Conservation (phyloP, 768 basidiomycete species). For the Exsudoporus frostii region DNA sequence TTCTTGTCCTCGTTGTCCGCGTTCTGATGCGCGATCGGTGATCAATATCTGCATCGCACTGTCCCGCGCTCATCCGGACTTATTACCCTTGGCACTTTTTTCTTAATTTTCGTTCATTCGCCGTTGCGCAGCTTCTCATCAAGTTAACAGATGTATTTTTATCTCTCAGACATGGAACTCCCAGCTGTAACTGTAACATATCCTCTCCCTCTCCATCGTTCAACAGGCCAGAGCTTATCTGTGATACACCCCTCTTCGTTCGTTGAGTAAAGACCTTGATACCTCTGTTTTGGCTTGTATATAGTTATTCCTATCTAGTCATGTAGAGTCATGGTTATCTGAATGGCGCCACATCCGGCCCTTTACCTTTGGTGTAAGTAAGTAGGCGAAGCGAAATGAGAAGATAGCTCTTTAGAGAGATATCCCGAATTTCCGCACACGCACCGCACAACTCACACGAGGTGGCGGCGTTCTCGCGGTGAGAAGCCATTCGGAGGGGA, state of each 20-base stretch:
- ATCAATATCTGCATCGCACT: constrained; percentile 1
- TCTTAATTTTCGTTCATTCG: constrained; percentile 3
- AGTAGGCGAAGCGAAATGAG: constrained; percentile 15
- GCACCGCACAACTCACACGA: constrained; percentile 1
- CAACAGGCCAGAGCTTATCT: constrained; percentile 1
- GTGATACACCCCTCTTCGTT: constrained; percentile 16
- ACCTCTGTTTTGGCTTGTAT: constrained; percentile 18
- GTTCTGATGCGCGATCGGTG: constrained; percentile 19
- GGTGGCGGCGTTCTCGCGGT: constrained; percentile 7
- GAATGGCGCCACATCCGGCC: background rate
- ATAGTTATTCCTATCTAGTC: constrained; percentile 33
- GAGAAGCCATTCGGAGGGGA: background rate
- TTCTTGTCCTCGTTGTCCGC: constrained; percentile 32
- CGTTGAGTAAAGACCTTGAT: constrained; percentile 6
- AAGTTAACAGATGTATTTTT: constrained; percentile 28
- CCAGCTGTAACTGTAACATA: constrained; percentile 27
- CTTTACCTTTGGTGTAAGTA: background rate
- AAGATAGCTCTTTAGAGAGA: constrained; percentile 6
- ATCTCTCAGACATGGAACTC: constrained; percentile 13
- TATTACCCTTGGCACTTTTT: background rate
- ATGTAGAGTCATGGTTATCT: constrained; percentile 10
- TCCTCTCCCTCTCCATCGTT: background rate
- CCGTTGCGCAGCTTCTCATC: constrained; percentile 3
- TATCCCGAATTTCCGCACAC: constrained; percentile 1
- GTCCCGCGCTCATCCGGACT: constrained; percentile 7